phyloP scores from a whole-genome alignment of 2,329 filamentous ascomycete species.

The Claviceps sp. region DNA sequence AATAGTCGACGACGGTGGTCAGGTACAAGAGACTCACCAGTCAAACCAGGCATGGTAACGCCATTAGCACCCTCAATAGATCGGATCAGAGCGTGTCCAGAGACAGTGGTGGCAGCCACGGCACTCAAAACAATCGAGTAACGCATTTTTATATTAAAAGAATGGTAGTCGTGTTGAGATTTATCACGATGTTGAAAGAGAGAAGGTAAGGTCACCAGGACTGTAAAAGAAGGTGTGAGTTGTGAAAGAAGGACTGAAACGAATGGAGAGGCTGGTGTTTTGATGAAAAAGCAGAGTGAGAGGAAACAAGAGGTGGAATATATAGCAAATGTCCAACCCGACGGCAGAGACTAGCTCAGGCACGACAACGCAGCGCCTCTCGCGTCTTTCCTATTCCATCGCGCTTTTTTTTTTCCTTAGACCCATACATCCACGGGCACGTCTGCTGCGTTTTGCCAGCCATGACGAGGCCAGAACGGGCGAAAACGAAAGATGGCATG shows the following conservation, averaged over 20 bases:
- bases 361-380: no score
- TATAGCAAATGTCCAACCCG: neutral
- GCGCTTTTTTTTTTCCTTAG: no score
- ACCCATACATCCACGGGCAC: no score
- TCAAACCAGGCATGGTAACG: constrained; percentile 3
- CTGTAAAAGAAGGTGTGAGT: neutral
- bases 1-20: no score
- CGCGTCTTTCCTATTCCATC: no score
- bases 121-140: constrained; percentile 14
- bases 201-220: constrained; percentile 1
- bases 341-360: neutral
- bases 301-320: neutral
- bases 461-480: no score
- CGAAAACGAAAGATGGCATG: no score
- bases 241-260: neutral
- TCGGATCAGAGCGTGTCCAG: constrained; percentile 3
- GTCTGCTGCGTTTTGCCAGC: neutral
- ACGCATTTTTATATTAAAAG: constrained; percentile 14
- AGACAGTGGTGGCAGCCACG: constrained; percentile 15
- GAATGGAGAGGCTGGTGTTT: neutral
- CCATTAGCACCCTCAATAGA: constrained; percentile 1
- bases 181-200: neutral
- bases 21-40: constrained; percentile 16
- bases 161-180: no score
- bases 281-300: neutral